Conservation (phyloP, 2,329 filamentous ascomycete species). For the Thielaviopsis punctulata region DNA sequence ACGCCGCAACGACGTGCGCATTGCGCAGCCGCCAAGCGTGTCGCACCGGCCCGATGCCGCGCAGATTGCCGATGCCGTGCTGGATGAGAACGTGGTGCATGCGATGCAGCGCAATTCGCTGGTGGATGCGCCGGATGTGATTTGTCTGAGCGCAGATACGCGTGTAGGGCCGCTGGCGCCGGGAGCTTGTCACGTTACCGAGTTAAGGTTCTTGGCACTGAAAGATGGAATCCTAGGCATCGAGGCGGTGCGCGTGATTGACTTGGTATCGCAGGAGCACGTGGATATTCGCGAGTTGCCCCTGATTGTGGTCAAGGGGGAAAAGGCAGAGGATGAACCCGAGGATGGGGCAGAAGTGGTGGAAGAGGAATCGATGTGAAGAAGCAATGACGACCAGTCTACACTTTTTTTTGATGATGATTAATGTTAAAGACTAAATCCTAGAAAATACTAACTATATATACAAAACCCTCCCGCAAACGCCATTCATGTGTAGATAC, state of each 20-base stretch:
- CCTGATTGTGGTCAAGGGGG: constrained; percentile 38
- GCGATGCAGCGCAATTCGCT: constrained; percentile 50
- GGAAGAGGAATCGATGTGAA: background rate
- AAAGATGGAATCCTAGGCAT: constrained; percentile 49
- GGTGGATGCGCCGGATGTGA: constrained; percentile 46
- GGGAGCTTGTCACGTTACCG: constrained; percentile 55
- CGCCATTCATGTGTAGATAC: background rate
- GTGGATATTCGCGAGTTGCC: constrained; percentile 63
- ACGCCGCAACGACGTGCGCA: constrained; percentile 37
- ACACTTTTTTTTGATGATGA: background rate
- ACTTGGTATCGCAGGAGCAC: constrained; percentile 57
- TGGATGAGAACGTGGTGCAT: constrained; percentile 56
- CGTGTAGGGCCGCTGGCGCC: constrained; percentile 56
- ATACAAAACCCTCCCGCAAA: background rate
- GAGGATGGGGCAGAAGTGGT: background rate
- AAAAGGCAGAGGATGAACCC: background rate
- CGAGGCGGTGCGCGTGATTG: constrained; percentile 56
- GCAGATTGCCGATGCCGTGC: constrained; percentile 44
- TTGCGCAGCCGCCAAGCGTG: constrained; percentile 36
- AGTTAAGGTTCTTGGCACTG: constrained; percentile 55
- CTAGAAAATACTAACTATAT: constrained; percentile 8
- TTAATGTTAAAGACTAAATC: background rate
- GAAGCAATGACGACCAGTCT: background rate
- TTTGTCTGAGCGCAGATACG: constrained; percentile 61
- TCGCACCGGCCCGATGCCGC: constrained; percentile 21